Percentiles rank a stretch among this genome's conserved stretches.
phyloP scores from a whole-genome alignment of 169 alveolate genomes.

The Plasmodium knowlesi region DNA sequence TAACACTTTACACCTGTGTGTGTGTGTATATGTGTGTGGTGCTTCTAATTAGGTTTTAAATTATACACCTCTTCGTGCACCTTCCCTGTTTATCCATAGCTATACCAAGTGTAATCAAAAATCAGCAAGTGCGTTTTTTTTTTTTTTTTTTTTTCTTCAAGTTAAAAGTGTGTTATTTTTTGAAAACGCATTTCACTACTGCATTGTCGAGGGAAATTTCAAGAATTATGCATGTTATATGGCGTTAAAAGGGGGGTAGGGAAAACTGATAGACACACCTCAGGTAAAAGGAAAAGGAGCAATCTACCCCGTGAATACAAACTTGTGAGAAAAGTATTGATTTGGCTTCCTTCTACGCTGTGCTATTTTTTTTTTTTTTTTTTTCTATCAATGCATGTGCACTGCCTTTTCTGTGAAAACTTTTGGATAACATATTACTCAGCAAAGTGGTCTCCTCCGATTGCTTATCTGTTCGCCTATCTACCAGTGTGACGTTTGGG shows the following conservation, averaged over 20 bases:
- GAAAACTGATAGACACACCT: neutral
- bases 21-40: neutral
- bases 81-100: neutral
- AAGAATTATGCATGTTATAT: neutral
- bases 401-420: neutral
- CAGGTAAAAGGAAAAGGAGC: neutral
- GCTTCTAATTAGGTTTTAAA: neutral
- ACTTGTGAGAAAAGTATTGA: neutral
- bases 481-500: neutral
- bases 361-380: neutral
- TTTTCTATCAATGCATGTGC: neutral
- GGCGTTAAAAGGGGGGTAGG: neutral
- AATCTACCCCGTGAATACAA: neutral
- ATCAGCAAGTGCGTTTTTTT: neutral
- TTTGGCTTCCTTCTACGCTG: neutral
- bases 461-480: neutral
- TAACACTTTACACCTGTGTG: neutral
- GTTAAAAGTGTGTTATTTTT: constrained; percentile 4
- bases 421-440: neutral
- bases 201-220: neutral
- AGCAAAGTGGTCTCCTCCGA: neutral
- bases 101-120: neutral
- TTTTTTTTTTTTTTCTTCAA: neutral
- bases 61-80: neutral
- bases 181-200: constrained; percentile 16